Evolutionary conservation across 2,329 filamentous ascomycete species (phyloP), one percentile per base, ranked within the genome.

Genomic region (Nectriaceae sp.): DNA sequence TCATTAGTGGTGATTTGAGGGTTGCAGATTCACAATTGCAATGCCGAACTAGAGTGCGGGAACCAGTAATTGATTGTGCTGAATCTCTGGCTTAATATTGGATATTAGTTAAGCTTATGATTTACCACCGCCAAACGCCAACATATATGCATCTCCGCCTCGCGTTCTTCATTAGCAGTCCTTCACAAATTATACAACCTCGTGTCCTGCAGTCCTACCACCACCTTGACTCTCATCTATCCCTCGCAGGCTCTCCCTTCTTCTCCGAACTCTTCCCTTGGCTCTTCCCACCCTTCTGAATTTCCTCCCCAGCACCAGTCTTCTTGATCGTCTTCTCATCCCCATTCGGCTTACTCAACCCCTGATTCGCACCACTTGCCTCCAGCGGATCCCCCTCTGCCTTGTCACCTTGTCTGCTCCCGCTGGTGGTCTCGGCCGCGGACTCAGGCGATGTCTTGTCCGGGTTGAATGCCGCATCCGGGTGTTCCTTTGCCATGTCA

Each of bases 391-490:
- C 62, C 11, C 45, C 47, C 26, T 57, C 56, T 49, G 55, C 44
- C 44, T 73, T 53, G 22, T 71, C 62, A 5, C 65, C 69, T 8
- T 75, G 74, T 22, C 68, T 57, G 5, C 69, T 55, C 57, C 11
- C 33, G 8, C n/a, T 36, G 33, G 73, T 79, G 70, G 84, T 79
- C 19, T 69, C 63, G 61, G 73, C 79, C 69, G 83, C 80, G 19
- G 69, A 62, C 63, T 90, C 85, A 0, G 90, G 90, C 18, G 76
- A 72, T 21, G 88, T 92, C 65, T 81, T 82, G 46, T 75, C 69
- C 0, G 84, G 82, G 64, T 90, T 78, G 68, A 89, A 95, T 1
- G 90, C 86, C 0, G 84, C 78, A 36, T 84, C 75, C 3, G 73
- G 65, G 47, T 79, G 73, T 22, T 77, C 72, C 0, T 78, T 75